A percentile compares a stretch with the other conserved stretches of the same genome.
Evolutionary conservation across 495 filamentous ascomycete genomes (phyloP).

Genomic region (Penicillium odoratum): DNA sequence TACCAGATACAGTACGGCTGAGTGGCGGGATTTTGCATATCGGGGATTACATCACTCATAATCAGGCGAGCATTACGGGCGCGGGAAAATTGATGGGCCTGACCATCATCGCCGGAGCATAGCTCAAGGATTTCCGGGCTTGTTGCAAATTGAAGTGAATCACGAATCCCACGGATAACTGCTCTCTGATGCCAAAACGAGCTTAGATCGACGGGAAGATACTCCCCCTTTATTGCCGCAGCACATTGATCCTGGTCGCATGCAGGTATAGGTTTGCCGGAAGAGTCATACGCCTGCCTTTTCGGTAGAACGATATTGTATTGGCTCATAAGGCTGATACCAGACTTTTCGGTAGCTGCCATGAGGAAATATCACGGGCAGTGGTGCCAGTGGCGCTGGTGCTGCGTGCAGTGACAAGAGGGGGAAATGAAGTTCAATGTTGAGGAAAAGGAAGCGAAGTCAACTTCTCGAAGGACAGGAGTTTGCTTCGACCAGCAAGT

Average conservation of each 20-base stretch:
- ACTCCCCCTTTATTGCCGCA: constrained; percentile 17
- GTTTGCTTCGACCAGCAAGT: constrained; percentile 10
- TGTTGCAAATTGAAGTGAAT: constrained; percentile 18
- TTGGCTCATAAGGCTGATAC: constrained; percentile 19
- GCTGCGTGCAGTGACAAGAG: constrained; percentile 17
- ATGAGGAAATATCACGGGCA: constrained; percentile 15
- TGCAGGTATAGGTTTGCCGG: constrained; percentile 19
- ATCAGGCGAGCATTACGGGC: constrained; percentile 35
- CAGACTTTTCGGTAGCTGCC: constrained; percentile 14
- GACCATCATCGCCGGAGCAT: constrained; percentile 14
- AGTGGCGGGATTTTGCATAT: constrained; percentile 26
- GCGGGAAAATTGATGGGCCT: constrained; percentile 18
- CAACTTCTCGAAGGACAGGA: no score
- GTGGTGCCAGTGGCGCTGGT: constrained; percentile 17
- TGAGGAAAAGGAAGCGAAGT: constrained; percentile 21
- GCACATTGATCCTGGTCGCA: constrained; percentile 15
- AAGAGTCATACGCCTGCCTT: constrained; percentile 16
- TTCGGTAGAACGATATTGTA: constrained; percentile 22
- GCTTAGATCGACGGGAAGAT: constrained; percentile 14
- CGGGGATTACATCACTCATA: constrained; percentile 39
- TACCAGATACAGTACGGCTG: constrained; percentile 48
- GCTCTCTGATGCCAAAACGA: constrained; percentile 18
- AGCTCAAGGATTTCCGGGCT: constrained; percentile 18
- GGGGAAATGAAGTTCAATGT: constrained; percentile 19
- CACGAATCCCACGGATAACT: constrained; percentile 17